Percentiles rank a stretch among this genome's conserved stretches.
Evolutionary conservation across 495 filamentous ascomycete species (phyloP).

Genomic region (Lasiosphaeris hirsuta): DNA sequence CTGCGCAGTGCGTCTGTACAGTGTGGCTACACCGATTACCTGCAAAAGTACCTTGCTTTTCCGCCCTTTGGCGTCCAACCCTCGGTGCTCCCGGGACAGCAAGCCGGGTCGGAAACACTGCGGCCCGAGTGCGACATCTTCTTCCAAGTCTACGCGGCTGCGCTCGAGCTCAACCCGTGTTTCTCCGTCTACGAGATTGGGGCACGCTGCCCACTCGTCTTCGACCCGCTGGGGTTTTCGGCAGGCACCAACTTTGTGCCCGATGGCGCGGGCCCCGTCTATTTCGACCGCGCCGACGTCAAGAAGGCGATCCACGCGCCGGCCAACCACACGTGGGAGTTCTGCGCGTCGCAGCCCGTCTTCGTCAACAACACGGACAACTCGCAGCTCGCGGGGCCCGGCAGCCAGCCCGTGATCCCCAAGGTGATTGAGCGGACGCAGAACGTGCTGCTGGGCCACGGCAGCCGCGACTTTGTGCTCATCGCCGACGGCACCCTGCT

Average conservation of each 20-base stretch:
- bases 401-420: conserved; percentile 55
- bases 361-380: conserved; percentile 49
- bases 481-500: conserved; percentile 65
- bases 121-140: conserved; percentile 43
- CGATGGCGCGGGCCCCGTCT: conserved; percentile 51
- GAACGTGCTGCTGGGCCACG: conserved; percentile 67
- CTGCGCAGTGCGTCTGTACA: conserved; percentile 52
- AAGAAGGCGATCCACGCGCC: conserved; percentile 72
- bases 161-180: conserved; percentile 65
- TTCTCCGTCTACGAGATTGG: conserved; percentile 76
- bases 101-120: conserved; percentile 11
- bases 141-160: conserved; percentile 53
- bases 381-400: conserved; percentile 35
- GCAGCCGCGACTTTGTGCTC: conserved; percentile 55
- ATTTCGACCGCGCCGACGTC: conserved; percentile 78
- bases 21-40: conserved; percentile 65
- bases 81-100: too few relatives aligned
- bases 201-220: conserved; percentile 69
- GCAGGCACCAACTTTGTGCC: conserved; percentile 50
- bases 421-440: conserved; percentile 67
- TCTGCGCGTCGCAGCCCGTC: conserved; percentile 51
- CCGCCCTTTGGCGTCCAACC: conserved; percentile 53
- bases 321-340: conserved; percentile 50
- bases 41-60: conserved; percentile 61
- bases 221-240: conserved; percentile 63